A percentile compares a stretch with the other conserved stretches of the same genome.
phyloP scores from a whole-genome alignment of 441 rosid species.

The Cnidoscolus chayamansa region DNA sequence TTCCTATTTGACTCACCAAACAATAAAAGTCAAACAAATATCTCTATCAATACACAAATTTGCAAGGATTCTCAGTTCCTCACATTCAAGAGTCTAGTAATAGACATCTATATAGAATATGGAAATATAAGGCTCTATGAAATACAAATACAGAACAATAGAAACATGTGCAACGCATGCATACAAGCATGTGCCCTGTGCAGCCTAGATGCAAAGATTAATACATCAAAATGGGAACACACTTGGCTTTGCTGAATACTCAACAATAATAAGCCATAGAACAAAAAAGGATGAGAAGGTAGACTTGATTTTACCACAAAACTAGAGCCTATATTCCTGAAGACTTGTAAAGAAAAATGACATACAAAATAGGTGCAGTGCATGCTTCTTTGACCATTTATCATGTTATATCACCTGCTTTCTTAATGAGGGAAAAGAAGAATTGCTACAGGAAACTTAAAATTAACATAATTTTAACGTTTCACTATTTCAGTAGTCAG shows the following conservation, averaged over 20 bases:
- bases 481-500: slow-evolving; percentile 4
- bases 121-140: background rate
- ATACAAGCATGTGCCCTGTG: too few species aligned
- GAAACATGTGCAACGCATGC: background rate
- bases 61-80: too few species aligned
- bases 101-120: background rate
- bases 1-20: background rate
- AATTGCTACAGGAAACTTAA: background rate
- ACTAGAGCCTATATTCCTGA: background rate
- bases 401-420: background rate
- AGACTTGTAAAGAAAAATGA: too few species aligned
- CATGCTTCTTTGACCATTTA: background rate
- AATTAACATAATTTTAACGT: background rate
- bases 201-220: too few species aligned
- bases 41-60: background rate
- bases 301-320: background rate
- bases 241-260: background rate
- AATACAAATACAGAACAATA: too few species aligned
- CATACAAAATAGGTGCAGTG: too few species aligned
- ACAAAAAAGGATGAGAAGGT: background rate
- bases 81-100: background rate
- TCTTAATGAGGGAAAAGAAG: background rate
- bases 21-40: too few species aligned
- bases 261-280: background rate
- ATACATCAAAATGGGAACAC: background rate